Evolutionary conservation across 108 stramenopile genomes (phyloP).

Genomic region (Conticribra weissflogii): DNA sequence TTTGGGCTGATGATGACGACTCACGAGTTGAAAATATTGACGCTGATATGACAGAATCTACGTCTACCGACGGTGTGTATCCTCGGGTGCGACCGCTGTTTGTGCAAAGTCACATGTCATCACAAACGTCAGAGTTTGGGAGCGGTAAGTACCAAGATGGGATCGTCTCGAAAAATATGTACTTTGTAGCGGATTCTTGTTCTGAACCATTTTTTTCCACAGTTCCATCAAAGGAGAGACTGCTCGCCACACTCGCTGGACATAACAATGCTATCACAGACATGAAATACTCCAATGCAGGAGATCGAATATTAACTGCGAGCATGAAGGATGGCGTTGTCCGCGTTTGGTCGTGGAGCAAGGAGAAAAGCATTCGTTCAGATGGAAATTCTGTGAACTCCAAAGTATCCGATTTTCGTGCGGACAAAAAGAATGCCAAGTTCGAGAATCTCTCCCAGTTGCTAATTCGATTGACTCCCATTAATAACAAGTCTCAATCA

Average conservation of each 20-base stretch:
- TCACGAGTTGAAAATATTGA: conserved; percentile 53
- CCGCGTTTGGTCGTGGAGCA: conserved; percentile 73
- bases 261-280: conserved; percentile 86
- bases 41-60: conserved; percentile 14
- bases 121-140: too few relatives aligned
- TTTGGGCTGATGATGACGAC: conserved; percentile 84
- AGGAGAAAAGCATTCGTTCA: conserved; percentile 30
- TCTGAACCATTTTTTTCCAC: too few relatives aligned
- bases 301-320: conserved; percentile 82
- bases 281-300: conserved; percentile 72
- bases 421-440: conserved; percentile 12
- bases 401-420: conserved; percentile 30
- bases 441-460: conserved; percentile 35
- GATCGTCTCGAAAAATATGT: background rate
- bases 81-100: conserved; percentile 2
- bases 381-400: conserved; percentile 32
- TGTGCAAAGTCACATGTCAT: conserved; percentile 1
- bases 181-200: too few relatives aligned
- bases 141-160: too few relatives aligned
- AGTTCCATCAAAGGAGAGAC: conserved; percentile 51
- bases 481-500: background rate
- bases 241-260: conserved; percentile 67
- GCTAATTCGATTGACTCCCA: conserved; percentile 36
- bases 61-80: background rate
- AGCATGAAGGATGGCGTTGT: conserved; percentile 87